Evolutionary conservation across 225 moss, liverwort and hornwort genomes (phyloP), one percentile per base, ranked within the genome.

Genomic region (Ulota crispa): DNA sequence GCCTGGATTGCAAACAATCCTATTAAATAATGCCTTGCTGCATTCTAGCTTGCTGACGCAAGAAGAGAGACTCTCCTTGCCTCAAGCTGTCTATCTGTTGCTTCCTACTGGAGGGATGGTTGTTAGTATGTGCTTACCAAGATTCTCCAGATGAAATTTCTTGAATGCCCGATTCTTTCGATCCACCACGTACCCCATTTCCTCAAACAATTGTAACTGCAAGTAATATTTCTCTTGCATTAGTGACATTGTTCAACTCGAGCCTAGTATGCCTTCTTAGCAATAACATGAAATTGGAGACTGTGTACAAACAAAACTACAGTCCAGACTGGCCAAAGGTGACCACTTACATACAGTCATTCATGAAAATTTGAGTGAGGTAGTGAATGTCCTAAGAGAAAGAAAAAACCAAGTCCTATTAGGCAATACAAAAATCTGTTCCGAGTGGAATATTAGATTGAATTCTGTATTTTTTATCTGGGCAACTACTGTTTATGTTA

Each of bases 1-100:
- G 85, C 89, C 91, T 91, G 91, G 83, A 87, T 86, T 87, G 89
- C 87, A 85, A 89, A 89, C 87, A 89, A 87, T 85, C 80, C 91
- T 85, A 91, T 88, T 91, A 88, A 81, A 81, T 66, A 68, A 82
- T 83, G 84, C 83, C 83, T 85, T 84, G 78, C 85, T 87, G 78
- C 82, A 70, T 86, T 76, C 84, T 88, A 79, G 34, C 88, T 84
- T 76, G 34, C 57, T 62, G 81, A 79, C 76, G 85, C 77, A 77
- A 84, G 86, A 73, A 83, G 78, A 80, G 73, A 60, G 73, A 78
- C 27, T 28, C 78, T 79, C 75, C 66, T 72, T 80, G 78, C 64
- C 32, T 39, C 79, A 50, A 50, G 50, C 50, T 36, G 2, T 70
- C 66, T 53, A 68, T 76, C 70, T 69, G 66, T 68, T 78, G 23